Evolutionary conservation across 768 basidiomycete species (phyloP).

Genomic region (Solioccasus polychromus): DNA sequence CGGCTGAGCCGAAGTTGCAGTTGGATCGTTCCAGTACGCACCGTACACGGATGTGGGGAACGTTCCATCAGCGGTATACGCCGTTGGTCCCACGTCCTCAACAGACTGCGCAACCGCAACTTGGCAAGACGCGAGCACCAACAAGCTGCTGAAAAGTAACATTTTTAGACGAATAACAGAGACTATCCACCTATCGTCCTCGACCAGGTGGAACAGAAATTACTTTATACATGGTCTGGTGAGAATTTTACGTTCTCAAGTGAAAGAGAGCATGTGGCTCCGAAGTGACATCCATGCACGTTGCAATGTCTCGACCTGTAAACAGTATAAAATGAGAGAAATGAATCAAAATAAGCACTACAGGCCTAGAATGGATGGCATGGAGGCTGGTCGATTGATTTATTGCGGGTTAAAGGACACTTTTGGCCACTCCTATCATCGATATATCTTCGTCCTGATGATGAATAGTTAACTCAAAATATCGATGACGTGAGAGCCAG

Average conservation of each 20-base stretch:
- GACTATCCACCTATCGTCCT: neutral
- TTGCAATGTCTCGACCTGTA: neutral
- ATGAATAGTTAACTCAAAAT: no score
- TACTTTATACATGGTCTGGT: conserved; percentile 1
- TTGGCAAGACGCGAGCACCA: neutral
- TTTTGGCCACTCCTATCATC: no score
- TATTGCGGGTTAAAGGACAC: no score
- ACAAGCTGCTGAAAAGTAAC: neutral
- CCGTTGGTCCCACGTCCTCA: conserved; percentile 19
- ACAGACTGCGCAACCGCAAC: neutral
- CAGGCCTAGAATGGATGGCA: neutral
- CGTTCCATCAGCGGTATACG: conserved; percentile 54
- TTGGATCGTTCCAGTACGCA: conserved; percentile 68
- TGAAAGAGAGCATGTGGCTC: neutral
- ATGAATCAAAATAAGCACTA: neutral
- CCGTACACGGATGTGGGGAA: conserved; percentile 61
- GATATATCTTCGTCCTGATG: no score
- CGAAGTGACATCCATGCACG: conserved; percentile 4
- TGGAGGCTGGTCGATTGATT: no score
- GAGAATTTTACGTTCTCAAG: neutral
- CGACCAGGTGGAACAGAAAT: neutral
- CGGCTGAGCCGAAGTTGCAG: conserved; percentile 62
- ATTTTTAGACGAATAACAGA: neutral
- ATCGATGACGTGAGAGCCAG: no score
- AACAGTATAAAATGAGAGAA: neutral